Evolutionary conservation across 495 filamentous ascomycete species (phyloP), one percentile per base, ranked within the genome.

Genomic region (Terfezia boudieri): DNA sequence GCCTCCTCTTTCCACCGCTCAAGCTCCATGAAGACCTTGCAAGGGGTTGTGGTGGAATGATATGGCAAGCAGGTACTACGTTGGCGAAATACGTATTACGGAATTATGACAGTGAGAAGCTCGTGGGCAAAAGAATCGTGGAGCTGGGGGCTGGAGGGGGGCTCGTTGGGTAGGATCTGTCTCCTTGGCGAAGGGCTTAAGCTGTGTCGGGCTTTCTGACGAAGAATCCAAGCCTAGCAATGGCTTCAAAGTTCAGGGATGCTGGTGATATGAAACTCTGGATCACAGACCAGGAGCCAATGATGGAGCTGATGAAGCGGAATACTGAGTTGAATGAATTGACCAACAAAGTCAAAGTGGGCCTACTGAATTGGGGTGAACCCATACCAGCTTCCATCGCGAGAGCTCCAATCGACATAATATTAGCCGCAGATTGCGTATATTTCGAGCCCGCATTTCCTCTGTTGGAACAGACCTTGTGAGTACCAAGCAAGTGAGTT

Each of bases 381-480:
- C 70, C 76, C 43, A 71, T 73, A 50, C 73, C 71, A 22, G 57
- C 63, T 49, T 71, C 68, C 55, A 72, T 73, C 22, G 51, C 67
- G 41, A 64, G 62, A 36, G 59, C 66, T 49, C 73, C 75, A 56
- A 82, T 86, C 11, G 79, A 90, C 57, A 71, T 89, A 46, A 77
- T 98, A 55, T 75, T 98, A 10, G 90, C 90, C 10, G 90, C 88
- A 7, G 90, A 98, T 66, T 96, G 90, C 70, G 86, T 93, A 51
- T 98, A 96, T 72, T 92, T 92, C 61, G 89, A 98, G 66, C 86
- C 89, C 4, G 83, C 88, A 3, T 96, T 96, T 64, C 86, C 87
- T 48, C 72, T 93, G 35, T 72, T 98, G 36, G 73, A 87, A 59
- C 67, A 78, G 57, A 95, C 90, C n/a, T 66, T 98, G 58, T 67